Base-by-base conservation (phyloP, 139 green algal species). In the Micractinium sp. region DNA sequence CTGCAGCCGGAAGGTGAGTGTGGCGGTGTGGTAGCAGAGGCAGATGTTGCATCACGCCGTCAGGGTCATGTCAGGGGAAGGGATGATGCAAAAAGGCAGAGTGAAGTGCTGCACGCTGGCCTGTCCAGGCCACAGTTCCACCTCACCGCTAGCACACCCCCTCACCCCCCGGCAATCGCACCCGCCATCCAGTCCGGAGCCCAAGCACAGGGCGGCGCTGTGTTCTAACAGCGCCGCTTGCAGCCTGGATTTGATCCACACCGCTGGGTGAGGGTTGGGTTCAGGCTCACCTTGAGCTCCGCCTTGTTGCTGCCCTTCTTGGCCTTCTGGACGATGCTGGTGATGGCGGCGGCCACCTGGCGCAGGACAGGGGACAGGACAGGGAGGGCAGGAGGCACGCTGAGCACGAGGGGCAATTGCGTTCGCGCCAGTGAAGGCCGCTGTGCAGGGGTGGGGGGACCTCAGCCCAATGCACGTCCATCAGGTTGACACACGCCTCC, bases 261-360 rank as follows among this genome's bases (percentile, higher is more conserved):
- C n/a, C n/a, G n/a, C n/a, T n/a, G n/a, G n/a, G n/a, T n/a, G n/a
- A n/a, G n/a, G 47, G 47, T 56, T 56, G 9, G 47, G 47, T 56
- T 33, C 27, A 31, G n/a, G 36, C 63, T 15, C 60, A 88, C 88
- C 85, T 95, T 95, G 63, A 91, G 38, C 29, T 94, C 92, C 39
- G 80, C 18, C 76, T 89, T 90, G 31, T 85, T 87, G 81, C 89
- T 92, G 47, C 85, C 66, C 78, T 93, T 90, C 89, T 95, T 95
- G 66, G 89, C 93, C 87, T 95, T 95, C 38, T 66, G 85, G 15
- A 92, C 67, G 67, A 94, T 89, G 60, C 90, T 85, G 84, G 91
- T 86, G 87, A 95, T 90, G 47, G 74, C 71, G 7, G 86, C 74
- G 25, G 93, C 67, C 75, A 97, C 92, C 76, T 87, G 83, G n/a